A percentile compares a stretch with the other conserved stretches of the same genome.
phyloP scores from a whole-genome alignment of 768 basidiomycete species.

The Serendipita vermifera region DNA sequence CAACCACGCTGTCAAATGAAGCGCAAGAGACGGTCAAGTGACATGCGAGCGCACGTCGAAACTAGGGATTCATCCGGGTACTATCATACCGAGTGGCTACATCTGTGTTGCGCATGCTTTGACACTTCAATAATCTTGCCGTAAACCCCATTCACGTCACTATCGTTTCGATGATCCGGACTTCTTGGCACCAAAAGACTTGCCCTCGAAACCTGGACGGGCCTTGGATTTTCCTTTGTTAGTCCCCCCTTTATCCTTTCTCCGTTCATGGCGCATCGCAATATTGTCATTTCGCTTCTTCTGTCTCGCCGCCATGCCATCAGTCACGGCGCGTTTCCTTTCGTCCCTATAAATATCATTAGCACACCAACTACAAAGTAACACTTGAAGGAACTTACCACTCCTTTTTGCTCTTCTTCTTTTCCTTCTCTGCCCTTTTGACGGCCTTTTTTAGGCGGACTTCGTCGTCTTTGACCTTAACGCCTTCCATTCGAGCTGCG shows the following conservation, averaged over 20 bases:
- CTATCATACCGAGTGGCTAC: too few relatives aligned
- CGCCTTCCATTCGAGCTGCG: constrained; percentile 72
- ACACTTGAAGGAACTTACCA: constrained; percentile 44
- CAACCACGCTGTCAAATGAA: too few relatives aligned
- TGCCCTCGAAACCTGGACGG: constrained; percentile 80
- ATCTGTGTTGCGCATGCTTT: too few relatives aligned
- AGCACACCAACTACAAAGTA: constrained; percentile 5
- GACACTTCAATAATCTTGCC: too few relatives aligned
- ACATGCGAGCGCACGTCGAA: too few relatives aligned
- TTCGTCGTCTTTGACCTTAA: constrained; percentile 85
- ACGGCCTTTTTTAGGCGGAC: constrained; percentile 76
- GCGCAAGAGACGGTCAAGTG: too few relatives aligned
- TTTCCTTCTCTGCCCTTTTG: constrained; percentile 86
- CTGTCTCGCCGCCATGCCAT: constrained; percentile 70
- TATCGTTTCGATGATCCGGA: too few relatives aligned
- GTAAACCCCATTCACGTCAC: too few relatives aligned
- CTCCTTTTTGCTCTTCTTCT: constrained; percentile 64
- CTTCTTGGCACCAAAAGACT: constrained; percentile 47
- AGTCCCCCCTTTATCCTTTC: constrained; percentile 46
- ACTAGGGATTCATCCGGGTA: too few relatives aligned
- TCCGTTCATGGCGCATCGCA: constrained; percentile 67
- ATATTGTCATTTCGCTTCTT: constrained; percentile 90
- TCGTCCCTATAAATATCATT: constrained; percentile 49
- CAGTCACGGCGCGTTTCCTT: constrained; percentile 62
- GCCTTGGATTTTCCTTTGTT: constrained; percentile 41